Percentiles rank a stretch among this genome's conserved stretches.
Conservation (phyloP, 208 protist genomes). For the Lotmaria passim region DNA sequence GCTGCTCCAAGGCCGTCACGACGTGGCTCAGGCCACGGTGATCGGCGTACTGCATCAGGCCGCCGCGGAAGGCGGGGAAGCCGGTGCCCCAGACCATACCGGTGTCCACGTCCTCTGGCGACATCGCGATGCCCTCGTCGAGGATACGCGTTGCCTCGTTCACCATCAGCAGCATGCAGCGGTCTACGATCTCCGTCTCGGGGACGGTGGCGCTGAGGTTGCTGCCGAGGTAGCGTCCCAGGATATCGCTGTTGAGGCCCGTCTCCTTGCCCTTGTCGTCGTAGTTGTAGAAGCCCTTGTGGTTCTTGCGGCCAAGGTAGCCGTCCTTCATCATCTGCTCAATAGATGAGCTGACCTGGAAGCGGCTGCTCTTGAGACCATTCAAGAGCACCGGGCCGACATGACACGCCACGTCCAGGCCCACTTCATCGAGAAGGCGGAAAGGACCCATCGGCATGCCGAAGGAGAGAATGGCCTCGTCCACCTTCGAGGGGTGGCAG, state of each 20-base stretch:
- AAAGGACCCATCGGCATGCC: slow-evolving; percentile 94
- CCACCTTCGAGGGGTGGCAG: slow-evolving; percentile 64
- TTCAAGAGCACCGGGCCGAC: slow-evolving; percentile 70
- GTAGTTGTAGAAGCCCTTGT: slow-evolving; percentile 91
- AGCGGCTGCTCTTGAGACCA: slow-evolving; percentile 71
- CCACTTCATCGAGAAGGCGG: slow-evolving; percentile 92
- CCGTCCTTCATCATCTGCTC: slow-evolving; percentile 66
- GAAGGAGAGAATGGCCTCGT: slow-evolving; percentile 80
- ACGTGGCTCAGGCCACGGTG: slow-evolving; percentile 60
- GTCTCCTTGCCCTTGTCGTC: slow-evolving; percentile 68
- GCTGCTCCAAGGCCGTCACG: slow-evolving; percentile 55
- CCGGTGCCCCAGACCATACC: slow-evolving; percentile 90
- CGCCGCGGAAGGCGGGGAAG: slow-evolving; percentile 86
- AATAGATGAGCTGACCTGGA: slow-evolving; percentile 52
- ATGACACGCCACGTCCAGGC: slow-evolving; percentile 89
- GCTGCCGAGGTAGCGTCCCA: slow-evolving; percentile 45
- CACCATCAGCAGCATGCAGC: slow-evolving; percentile 85
- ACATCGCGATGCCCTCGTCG: slow-evolving; percentile 63
- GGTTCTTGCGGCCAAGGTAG: slow-evolving; percentile 86
- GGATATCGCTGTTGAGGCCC: slow-evolving; percentile 45
- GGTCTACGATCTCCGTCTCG: slow-evolving; percentile 76
- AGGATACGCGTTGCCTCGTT: slow-evolving; percentile 85
- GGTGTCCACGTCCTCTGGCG: slow-evolving; percentile 82
- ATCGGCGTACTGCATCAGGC: slow-evolving; percentile 81
- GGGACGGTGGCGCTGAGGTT: slow-evolving; percentile 37